Base-by-base conservation (phyloP, 78 protist species). In the Dictyostelium capitatum region DNA sequence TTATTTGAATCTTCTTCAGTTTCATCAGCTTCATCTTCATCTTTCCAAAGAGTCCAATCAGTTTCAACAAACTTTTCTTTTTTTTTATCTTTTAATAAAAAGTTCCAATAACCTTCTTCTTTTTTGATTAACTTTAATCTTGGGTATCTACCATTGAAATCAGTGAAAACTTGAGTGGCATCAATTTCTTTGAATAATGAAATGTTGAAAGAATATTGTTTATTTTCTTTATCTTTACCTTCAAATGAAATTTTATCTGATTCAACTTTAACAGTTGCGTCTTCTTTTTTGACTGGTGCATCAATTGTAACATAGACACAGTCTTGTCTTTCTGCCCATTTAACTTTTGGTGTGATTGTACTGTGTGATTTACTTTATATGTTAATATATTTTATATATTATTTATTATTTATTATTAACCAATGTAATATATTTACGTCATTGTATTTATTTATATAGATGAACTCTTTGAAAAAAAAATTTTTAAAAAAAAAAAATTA, bases 1-100 rank as follows among this genome's bases (percentile, higher is more conserved):
- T 57, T 54, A 14, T 56, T 25, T 10, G 47, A 12, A 14, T 87
- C 84, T n/a, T 77, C 93, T 19, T 74, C 75, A 37, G 2, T 2
- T 32, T 51, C 81, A 2, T 72, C 84, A 0, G 28, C 46, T 8
- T 74, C 93, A 62, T 87, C 93, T 65, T 87, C 93, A 32, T 74
- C 93, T 12, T 32, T 77, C 93, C 93, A 87, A 12, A 70, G 62
- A 3, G 46, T 50, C 93, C 93, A 87, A 77, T 87, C 93, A 20
- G 70, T 47, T 28, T 46, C 43, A 2, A 87, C 84, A 19, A 48
- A 77, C 11, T 10, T 23, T 14, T 43, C 30, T 51, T 87, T 87
- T 19, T 43, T 54, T 54, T 77, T 87, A 14, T 74, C 69, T 25
- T 77, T 78, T 11, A 87, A 43, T 50, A 87, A 77, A 30, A 59